These are phyloP conservation scores for Phyllosticta citrichinensis DNA, from an alignment of 2,329 filamentous ascomycete species.

Conservation along the genomic window DNA sequence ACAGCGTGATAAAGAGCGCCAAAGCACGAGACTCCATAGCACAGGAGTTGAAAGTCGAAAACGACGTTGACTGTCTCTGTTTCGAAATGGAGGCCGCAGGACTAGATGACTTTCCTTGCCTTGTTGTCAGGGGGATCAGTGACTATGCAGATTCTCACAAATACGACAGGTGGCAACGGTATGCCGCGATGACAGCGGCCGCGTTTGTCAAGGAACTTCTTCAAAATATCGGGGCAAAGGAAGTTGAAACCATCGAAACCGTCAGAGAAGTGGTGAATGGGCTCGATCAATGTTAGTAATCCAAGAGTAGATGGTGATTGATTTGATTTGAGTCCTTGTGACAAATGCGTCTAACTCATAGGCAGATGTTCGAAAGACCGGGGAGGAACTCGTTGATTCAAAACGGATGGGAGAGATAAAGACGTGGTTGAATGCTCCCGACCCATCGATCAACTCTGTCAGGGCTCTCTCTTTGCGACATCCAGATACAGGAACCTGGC, in stretches of 20 bases:
- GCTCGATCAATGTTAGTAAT: not conserved
- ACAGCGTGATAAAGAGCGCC: not conserved
- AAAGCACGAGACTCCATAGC: not conserved
- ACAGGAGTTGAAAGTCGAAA: not conserved
- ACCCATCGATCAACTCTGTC: not conserved
- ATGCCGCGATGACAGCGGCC: conserved; percentile 15
- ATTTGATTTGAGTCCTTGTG: no score
- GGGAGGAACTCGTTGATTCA: not conserved
- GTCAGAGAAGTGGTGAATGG: not conserved
- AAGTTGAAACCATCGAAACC: not conserved
- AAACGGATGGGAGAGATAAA: not conserved
- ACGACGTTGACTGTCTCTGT: conserved; percentile 7
- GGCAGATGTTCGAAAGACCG: not conserved
- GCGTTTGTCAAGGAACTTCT: conserved; percentile 15
- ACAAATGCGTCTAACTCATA: not conserved
- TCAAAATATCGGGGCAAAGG: not conserved
- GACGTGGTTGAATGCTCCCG: not conserved
- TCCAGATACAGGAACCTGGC: not conserved
- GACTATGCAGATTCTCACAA: conserved; percentile 20
- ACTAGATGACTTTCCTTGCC: conserved; percentile 17
- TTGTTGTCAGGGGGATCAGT: conserved; percentile 20
- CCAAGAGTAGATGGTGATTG: no score
- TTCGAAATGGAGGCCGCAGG: conserved; percentile 14
- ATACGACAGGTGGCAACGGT: conserved; percentile 17
- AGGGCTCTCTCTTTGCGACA: not conserved